Base-by-base conservation (phyloP, 345 rosid species). In the Camelina hispida region DNA sequence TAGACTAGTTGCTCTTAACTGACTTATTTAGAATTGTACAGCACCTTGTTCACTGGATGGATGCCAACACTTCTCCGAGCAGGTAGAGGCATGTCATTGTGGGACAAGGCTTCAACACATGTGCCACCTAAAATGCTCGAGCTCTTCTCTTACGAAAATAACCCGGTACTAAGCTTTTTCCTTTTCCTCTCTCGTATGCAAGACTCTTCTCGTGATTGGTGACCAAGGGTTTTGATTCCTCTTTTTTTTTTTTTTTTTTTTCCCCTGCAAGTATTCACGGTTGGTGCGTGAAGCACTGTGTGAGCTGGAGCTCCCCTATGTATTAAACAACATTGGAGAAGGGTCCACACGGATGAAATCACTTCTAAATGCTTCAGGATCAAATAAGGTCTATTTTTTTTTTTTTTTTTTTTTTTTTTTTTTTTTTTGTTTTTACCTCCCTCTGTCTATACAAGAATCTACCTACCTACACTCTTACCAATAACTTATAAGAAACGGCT, bases 31-130 rank as follows among this genome's bases (percentile, higher is more conserved):
- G 65, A 34, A 4, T 47, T 54, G 2, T 68, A 65, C 87, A 91
- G 95, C 81, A 91, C 97, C 68, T 82, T 89, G 78, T 54, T 91
- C 62, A 89, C 93, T 0, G 95, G 97, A 72, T 91, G 97, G 97
- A 83, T 91, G 88, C 97, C 95, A 25, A 89, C 95, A 43, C 79
- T 88, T 83, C 84, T 89, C 61, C 85, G 97, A 74, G 96, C 95
- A 9, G 96, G 95, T 35, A 85, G 93, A 83, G 97, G 96, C 68
- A 89, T 87, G 93, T 82, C 82, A 44, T 60, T 87, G 17, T 87
- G 93, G 95, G 93, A 86, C 65, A 89, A 84, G 78, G 93, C 95
- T 46, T 63, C 62, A 57, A 28, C 13, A 37, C 84, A 83, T 17
- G 79, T 79, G 3, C 95, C 87, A 23, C 83, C 89, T 20, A 77